Evolutionary conservation across 225 moss, liverwort and hornwort genomes (phyloP).

Genomic region (Sphagnum tenellum): DNA sequence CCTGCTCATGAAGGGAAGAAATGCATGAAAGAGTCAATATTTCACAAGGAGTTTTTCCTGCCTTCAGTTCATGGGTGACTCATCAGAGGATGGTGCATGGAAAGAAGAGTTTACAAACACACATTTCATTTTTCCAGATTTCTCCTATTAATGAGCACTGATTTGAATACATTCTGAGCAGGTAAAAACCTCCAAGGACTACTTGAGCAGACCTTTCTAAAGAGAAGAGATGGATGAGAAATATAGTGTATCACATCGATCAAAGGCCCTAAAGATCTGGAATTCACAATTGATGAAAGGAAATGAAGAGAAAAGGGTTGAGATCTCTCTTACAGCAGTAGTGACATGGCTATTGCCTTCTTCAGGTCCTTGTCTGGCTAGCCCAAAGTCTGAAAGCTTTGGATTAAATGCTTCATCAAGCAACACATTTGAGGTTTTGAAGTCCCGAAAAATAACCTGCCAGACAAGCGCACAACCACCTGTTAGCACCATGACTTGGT

Average conservation of each 20-base stretch:
- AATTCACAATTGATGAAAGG: not conserved
- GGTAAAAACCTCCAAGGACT: not conserved
- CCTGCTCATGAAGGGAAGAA: no score
- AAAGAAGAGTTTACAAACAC: no score
- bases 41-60: no score
- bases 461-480: not conserved
- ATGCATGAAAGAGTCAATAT: no score
- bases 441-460: constrained; percentile 50
- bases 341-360: constrained; percentile 38
- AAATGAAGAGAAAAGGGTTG: not conserved
- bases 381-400: constrained; percentile 66
- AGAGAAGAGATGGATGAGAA: not conserved
- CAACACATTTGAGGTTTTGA: constrained; percentile 57
- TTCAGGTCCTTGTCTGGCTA: constrained; percentile 45
- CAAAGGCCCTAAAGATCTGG: no score
- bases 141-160: not conserved
- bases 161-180: not conserved
- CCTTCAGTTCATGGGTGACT: no score
- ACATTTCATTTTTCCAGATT: no score
- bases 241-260: not conserved
- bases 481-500: not conserved
- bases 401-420: constrained; percentile 57
- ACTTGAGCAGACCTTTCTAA: not conserved
- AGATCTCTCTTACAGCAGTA: constrained; percentile 20
- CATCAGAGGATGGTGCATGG: no score